A percentile compares a stretch with the other conserved stretches of the same genome.
Conservation (phyloP, 441 rosid species). For the Adansonia madagascariensis region DNA sequence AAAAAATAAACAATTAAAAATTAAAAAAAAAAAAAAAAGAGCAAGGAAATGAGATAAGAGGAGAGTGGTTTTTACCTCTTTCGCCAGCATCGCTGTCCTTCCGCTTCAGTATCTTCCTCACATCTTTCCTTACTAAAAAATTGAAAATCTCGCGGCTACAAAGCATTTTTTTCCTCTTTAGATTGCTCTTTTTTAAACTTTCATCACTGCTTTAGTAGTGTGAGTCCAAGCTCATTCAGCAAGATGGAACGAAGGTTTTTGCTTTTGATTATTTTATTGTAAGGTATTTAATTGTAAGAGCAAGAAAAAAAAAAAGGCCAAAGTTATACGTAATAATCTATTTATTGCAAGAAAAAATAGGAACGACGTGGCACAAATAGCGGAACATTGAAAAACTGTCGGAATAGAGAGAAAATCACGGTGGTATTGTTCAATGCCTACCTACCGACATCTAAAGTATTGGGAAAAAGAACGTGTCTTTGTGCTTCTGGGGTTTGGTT, state of each 20-base stretch:
- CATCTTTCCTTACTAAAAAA: conserved; percentile 68
- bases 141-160: conserved; percentile 50
- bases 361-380: neutral
- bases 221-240: neutral
- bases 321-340: neutral
- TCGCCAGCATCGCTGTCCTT: conserved; percentile 90
- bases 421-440: neutral
- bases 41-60: neutral
- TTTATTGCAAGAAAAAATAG: neutral
- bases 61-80: conserved; percentile 43
- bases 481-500: neutral
- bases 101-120: conserved; percentile 78
- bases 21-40: neutral
- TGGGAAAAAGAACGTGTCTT: neutral
- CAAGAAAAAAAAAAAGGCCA: neutral
- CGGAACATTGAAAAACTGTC: neutral
- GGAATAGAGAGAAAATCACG: neutral
- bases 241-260: too few relatives aligned
- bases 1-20: neutral
- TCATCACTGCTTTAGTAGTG: neutral
- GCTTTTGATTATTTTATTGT: too few relatives aligned
- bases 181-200: neutral
- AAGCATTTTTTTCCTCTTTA: conserved; percentile 29
- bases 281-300: neutral
- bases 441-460: neutral